A percentile compares a stretch with the other conserved stretches of the same genome.
These are phyloP conservation scores for Leavenworthia alabamica DNA, from an alignment of 345 rosid species.

Conservation along the genomic window DNA sequence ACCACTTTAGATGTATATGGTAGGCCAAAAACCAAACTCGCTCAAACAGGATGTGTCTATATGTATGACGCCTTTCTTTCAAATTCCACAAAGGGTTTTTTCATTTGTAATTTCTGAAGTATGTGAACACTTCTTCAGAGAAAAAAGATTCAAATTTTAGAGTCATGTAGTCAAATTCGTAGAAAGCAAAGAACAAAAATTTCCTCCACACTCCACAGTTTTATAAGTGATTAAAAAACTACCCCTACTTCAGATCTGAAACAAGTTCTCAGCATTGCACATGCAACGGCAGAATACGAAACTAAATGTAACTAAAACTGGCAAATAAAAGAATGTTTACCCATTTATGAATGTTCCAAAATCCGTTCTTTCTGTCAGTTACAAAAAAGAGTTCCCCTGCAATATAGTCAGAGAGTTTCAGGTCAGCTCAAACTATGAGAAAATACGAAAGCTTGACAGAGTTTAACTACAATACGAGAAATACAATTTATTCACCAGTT, in stretches of 20 bases:
- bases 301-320: background rate
- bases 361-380: slow-evolving; percentile 70
- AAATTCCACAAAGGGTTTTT: background rate
- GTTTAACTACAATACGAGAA: background rate
- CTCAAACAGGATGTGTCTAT: background rate
- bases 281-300: background rate
- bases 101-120: background rate
- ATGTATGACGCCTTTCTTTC: background rate
- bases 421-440: background rate
- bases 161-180: background rate
- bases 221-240: background rate
- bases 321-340: slow-evolving; percentile 33
- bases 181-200: background rate
- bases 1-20: background rate
- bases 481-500: background rate
- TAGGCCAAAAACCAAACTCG: background rate
- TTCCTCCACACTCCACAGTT: background rate
- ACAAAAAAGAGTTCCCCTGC: slow-evolving; percentile 88
- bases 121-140: background rate
- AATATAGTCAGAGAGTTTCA: slow-evolving; percentile 5
- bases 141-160: background rate
- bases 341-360: slow-evolving; percentile 96
- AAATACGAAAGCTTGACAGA: background rate
- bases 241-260: background rate
- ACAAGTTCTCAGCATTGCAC: background rate